These are phyloP conservation scores for Aspergillus ellipticus DNA, from an alignment of 495 filamentous ascomycete genomes.

Conservation along the genomic window DNA sequence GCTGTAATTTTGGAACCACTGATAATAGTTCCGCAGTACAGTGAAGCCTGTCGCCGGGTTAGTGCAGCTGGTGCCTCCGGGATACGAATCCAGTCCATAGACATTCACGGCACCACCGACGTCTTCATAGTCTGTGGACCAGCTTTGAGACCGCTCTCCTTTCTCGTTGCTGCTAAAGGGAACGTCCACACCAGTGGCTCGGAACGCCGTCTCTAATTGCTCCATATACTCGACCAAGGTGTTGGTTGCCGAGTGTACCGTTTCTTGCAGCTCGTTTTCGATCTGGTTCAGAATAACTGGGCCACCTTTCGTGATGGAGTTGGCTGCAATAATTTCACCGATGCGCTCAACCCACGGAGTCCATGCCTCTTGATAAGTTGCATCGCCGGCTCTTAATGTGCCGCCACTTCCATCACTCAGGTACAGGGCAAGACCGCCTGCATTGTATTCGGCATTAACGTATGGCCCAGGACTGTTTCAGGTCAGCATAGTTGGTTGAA, in stretches of 20 bases:
- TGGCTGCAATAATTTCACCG: slow-evolving; percentile 44
- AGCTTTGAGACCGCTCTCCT: slow-evolving; percentile 45
- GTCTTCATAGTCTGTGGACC: slow-evolving; percentile 53
- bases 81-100: slow-evolving; percentile 54
- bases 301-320: slow-evolving; percentile 50
- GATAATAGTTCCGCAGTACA: slow-evolving; percentile 50
- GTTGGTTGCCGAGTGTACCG: background rate
- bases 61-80: slow-evolving; percentile 50
- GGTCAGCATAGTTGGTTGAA: too few species aligned
- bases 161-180: slow-evolving; percentile 53
- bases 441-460: slow-evolving; percentile 58
- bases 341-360: slow-evolving; percentile 20
- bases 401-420: slow-evolving; percentile 47
- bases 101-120: slow-evolving; percentile 54
- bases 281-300: slow-evolving; percentile 51
- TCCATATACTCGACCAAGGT: slow-evolving; percentile 20
- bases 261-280: slow-evolving; percentile 46
- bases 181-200: slow-evolving; percentile 46
- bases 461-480: slow-evolving; percentile 53
- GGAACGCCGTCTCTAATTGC: slow-evolving; percentile 47
- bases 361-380: slow-evolving; percentile 31
- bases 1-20: slow-evolving; percentile 56
- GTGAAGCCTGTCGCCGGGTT: slow-evolving; percentile 48
- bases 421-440: slow-evolving; percentile 59
- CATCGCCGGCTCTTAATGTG: slow-evolving; percentile 47